phyloP scores from a whole-genome alignment of 2,329 filamentous ascomycete species.

The Ophioceras dolichostomum region DNA sequence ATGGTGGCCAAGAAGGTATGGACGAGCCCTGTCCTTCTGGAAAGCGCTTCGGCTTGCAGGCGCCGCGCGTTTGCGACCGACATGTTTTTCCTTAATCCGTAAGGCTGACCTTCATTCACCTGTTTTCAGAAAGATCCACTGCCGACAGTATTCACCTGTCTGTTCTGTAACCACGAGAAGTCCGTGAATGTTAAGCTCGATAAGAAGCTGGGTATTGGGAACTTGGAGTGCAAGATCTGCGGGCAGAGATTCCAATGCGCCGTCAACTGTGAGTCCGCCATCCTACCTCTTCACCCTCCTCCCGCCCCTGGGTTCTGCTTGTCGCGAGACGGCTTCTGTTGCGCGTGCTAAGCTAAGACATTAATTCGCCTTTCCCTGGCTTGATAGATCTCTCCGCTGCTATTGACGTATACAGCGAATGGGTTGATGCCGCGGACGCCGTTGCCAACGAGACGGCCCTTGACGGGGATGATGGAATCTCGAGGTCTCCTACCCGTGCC shows the following conservation, averaged over 20 bases:
- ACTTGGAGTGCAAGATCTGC: slow-evolving; percentile 83
- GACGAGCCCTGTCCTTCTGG: no score
- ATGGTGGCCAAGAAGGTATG: slow-evolving; percentile 69
- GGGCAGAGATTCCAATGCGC: slow-evolving; percentile 86
- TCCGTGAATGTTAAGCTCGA: slow-evolving; percentile 85
- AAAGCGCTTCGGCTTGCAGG: no score
- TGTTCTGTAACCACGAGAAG: slow-evolving; percentile 98
- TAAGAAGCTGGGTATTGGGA: slow-evolving; percentile 80
- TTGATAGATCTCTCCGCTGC: slow-evolving; percentile 68
- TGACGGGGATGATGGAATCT: neutral
- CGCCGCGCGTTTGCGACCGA: no score
- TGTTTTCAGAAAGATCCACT: slow-evolving; percentile 46
- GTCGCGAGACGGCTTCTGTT: neutral
- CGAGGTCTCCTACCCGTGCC: slow-evolving; percentile 1
- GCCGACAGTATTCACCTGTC: slow-evolving; percentile 79
- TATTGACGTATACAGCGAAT: slow-evolving; percentile 95
- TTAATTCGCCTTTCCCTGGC: no score
- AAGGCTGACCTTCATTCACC: no score
- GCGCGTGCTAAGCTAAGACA: slow-evolving; percentile 4
- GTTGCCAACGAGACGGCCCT: slow-evolving; percentile 23
- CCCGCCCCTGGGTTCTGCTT: neutral
- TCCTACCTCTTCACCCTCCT: neutral
- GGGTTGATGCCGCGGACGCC: slow-evolving; percentile 72
- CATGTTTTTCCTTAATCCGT: no score
- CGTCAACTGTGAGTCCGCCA: slow-evolving; percentile 63